A percentile compares a stretch with the other conserved stretches of the same genome.
Conservation (phyloP, 768 basidiomycete genomes). For the Lepiota venenata region DNA sequence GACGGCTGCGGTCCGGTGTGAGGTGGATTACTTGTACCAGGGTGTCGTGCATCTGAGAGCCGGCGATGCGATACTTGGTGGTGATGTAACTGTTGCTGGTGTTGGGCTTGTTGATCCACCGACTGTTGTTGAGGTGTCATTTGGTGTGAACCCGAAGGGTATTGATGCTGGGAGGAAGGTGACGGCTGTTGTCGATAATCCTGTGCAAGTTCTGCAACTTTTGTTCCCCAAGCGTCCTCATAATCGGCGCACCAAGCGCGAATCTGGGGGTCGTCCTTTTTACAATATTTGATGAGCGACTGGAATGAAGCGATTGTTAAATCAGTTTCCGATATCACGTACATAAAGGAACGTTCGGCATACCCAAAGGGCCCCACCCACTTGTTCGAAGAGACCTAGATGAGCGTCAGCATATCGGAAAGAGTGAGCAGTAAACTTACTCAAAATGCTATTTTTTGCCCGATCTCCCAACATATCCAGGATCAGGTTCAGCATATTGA, state of each 20-base stretch:
- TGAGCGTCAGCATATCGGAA: conserved; percentile 5
- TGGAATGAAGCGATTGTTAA: conserved; percentile 24
- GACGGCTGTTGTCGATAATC: conserved; percentile 36
- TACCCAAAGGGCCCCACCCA: conserved; percentile 65
- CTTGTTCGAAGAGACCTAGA: conserved; percentile 30
- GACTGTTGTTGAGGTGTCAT: conserved; percentile 17
- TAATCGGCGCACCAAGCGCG: conserved; percentile 61
- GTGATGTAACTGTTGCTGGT: conserved; percentile 16
- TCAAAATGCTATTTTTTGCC: conserved; percentile 44
- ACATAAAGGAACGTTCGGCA: conserved; percentile 19
- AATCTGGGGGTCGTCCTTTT: conserved; percentile 51
- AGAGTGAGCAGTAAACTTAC: conserved; percentile 25
- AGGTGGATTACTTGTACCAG: conserved; percentile 17
- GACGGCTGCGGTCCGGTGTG: conserved; percentile 22
- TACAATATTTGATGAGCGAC: conserved; percentile 65
- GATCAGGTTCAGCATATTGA: conserved; percentile 39
- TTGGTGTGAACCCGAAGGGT: conserved; percentile 19
- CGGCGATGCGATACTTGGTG: conserved; percentile 26
- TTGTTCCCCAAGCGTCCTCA: conserved; percentile 64
- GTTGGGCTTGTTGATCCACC: conserved; percentile 16
- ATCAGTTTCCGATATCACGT: conserved; percentile 6
- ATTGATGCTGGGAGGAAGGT: conserved; percentile 30
- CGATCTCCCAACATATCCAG: conserved; percentile 45
- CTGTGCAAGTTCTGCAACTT: conserved; percentile 45
- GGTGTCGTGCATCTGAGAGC: conserved; percentile 28